phyloP scores from a whole-genome alignment of 1,139 yeast genomes.

The Taphrina communis region DNA sequence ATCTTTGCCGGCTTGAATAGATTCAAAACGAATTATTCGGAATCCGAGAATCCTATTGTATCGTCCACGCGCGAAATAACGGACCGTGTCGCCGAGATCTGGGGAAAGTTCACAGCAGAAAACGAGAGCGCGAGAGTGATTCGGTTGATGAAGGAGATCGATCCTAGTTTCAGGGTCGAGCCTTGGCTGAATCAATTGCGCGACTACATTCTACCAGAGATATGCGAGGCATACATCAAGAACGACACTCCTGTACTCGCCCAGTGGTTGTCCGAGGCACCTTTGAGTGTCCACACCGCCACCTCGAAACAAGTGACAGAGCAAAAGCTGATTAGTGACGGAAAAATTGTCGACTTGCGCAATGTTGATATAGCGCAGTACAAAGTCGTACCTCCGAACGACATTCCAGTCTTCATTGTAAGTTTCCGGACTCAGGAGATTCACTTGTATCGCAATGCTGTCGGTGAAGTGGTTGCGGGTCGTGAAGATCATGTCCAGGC shows the following conservation, averaged over 20 bases:
- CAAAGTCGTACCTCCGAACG: conserved; percentile 86
- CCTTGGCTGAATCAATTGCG: conserved; percentile 83
- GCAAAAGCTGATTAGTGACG: conserved; percentile 90
- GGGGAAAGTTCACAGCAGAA: conserved; percentile 80
- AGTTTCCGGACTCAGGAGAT: conserved; percentile 98
- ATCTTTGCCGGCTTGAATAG: conserved; percentile 70
- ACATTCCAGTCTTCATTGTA: conserved; percentile 89
- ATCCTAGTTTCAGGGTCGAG: conserved; percentile 82
- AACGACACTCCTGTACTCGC: conserved; percentile 86
- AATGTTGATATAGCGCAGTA: conserved; percentile 93
- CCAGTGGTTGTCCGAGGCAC: conserved; percentile 95
- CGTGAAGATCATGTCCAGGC: conserved; percentile 90
- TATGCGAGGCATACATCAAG: conserved; percentile 91
- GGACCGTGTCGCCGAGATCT: conserved; percentile 66
- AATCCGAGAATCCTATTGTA: conserved; percentile 90
- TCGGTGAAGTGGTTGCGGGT: conserved; percentile 96
- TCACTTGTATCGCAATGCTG: conserved; percentile 85
- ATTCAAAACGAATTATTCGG: conserved; percentile 74
- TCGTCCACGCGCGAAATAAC: conserved; percentile 78
- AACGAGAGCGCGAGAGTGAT: conserved; percentile 94
- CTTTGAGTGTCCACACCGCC: conserved; percentile 92
- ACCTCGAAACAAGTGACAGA: conserved; percentile 91
- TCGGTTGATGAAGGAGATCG: conserved; percentile 83
- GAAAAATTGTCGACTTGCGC: conserved; percentile 89
- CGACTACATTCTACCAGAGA: conserved; percentile 92